Conservation (phyloP, 768 basidiomycete genomes). For the Termitomyces bulborhizus region DNA sequence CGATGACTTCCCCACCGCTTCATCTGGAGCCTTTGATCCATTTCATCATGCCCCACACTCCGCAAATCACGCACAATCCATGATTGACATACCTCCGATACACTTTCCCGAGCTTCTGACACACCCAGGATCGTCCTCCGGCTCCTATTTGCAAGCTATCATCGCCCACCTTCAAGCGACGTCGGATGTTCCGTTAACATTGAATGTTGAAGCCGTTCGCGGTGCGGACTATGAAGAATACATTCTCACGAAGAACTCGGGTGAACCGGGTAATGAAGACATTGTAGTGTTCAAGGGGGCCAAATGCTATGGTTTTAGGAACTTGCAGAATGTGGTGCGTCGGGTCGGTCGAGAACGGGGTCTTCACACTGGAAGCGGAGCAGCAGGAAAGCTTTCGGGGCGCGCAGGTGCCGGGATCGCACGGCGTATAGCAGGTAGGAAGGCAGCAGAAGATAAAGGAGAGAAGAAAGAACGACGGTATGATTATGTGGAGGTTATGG, state of each 20-base stretch:
- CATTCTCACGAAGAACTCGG: conserved; percentile 35
- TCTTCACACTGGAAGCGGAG: conserved; percentile 64
- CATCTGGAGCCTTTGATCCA: conserved; percentile 8
- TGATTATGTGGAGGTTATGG: conserved; percentile 98
- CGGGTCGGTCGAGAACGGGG: conserved; percentile 87
- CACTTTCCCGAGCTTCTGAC: conserved; percentile 65
- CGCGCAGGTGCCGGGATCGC: conserved; percentile 11
- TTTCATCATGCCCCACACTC: background rate
- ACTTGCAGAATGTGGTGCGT: conserved; percentile 93
- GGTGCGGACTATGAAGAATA: conserved; percentile 77
- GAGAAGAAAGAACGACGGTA: conserved; percentile 43
- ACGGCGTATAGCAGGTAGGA: conserved; percentile 23
- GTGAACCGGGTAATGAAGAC: conserved; percentile 28
- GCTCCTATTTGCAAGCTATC: conserved; percentile 84
- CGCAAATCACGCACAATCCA: background rate
- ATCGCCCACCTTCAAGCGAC: conserved; percentile 46
- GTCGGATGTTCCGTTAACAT: conserved; percentile 37
- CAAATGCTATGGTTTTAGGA: conserved; percentile 95
- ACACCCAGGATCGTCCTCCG: conserved; percentile 85
- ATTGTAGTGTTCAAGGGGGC: conserved; percentile 84
- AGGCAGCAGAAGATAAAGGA: conserved; percentile 27
- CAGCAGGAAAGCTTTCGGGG: conserved; percentile 43
- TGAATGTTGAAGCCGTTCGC: conserved; percentile 55
- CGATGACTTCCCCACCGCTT: conserved; percentile 8
- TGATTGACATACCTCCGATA: conserved; percentile 5